A percentile compares a stretch with the other conserved stretches of the same genome.
phyloP scores from a whole-genome alignment of 2,329 filamentous ascomycete species.

The Botryotinia convoluta region DNA sequence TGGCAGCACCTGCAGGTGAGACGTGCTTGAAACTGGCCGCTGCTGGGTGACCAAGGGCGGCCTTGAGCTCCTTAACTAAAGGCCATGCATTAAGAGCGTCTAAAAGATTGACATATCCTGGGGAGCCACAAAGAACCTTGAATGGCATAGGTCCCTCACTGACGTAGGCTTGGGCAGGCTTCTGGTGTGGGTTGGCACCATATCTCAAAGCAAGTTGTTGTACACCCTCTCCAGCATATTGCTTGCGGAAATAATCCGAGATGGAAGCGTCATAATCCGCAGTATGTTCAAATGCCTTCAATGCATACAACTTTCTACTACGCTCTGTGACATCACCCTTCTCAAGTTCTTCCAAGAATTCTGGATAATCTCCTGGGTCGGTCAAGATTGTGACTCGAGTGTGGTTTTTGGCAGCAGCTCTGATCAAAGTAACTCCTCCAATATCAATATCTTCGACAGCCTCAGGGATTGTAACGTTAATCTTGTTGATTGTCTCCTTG shows the following conservation, averaged over 20 bases:
- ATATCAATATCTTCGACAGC: conserved; percentile 99
- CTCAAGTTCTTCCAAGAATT: conserved; percentile 88
- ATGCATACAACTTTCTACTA: conserved; percentile 83
- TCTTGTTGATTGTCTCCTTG: conserved; percentile 95
- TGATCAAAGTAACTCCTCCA: conserved; percentile 92
- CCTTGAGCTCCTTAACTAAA: conserved; percentile 91
- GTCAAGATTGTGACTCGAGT: conserved; percentile 91
- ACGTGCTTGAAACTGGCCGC: conserved; percentile 99
- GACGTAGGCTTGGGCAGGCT: conserved; percentile 84
- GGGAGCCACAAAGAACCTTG: conserved; percentile 85
- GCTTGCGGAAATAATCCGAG: conserved; percentile 94
- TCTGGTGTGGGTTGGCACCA: conserved; percentile 97
- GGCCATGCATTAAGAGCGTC: conserved; percentile 97
- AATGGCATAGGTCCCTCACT: conserved; percentile 77
- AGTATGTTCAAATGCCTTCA: conserved; percentile 98
- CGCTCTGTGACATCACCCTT: conserved; percentile 80
- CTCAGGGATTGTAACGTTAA: conserved; percentile 94
- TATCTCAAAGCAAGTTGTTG: conserved; percentile 88
- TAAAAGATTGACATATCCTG: conserved; percentile 95
- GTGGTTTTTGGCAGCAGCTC: conserved; percentile 98
- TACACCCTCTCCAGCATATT: conserved; percentile 82
- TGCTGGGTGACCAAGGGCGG: conserved; percentile 81
- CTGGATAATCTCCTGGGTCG: conserved; percentile 88
- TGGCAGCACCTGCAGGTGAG: conserved; percentile 91
- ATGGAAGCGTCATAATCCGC: conserved; percentile 96